Conservation (phyloP, 1,284 basidiomycete species). For the Malassezia equina region DNA sequence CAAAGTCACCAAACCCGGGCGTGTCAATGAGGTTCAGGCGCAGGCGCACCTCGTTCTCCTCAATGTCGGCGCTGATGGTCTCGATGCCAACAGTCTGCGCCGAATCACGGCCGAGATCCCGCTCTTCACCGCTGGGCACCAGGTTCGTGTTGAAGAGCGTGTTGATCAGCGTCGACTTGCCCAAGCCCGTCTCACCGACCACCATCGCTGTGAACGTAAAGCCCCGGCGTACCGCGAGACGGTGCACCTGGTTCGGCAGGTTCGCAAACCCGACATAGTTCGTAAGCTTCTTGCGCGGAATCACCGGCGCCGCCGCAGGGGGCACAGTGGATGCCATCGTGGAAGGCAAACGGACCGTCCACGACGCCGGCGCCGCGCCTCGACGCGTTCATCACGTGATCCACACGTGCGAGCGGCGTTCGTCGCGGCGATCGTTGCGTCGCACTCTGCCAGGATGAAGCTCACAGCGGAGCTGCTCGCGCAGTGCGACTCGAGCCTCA, state of each 20-base stretch:
- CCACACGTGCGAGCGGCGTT: background rate
- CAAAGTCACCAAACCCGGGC: constrained; percentile 45
- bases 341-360: background rate
- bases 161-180: constrained; percentile 47
- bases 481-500: constrained; percentile 66
- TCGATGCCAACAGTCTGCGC: constrained; percentile 46
- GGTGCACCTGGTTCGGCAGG: constrained; percentile 46
- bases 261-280: constrained; percentile 47
- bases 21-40: constrained; percentile 46
- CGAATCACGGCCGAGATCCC: constrained; percentile 35
- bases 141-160: constrained; percentile 47
- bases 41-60: constrained; percentile 47
- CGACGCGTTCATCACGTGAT: constrained; percentile 10
- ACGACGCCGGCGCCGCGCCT: background rate
- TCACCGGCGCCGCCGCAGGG: background rate
- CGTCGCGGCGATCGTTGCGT: background rate
- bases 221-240: constrained; percentile 40
- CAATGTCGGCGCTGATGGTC: constrained; percentile 47
- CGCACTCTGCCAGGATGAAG: constrained; percentile 58
- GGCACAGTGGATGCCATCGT: background rate
- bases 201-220: constrained; percentile 47
- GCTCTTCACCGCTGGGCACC: constrained; percentile 44
- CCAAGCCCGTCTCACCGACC: constrained; percentile 46
- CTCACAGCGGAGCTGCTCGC: constrained; percentile 81
- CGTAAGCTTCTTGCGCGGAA: constrained; percentile 35